A percentile compares a stretch with the other conserved stretches of the same genome.
Evolutionary conservation across 2,329 filamentous ascomycete species (phyloP).

Genomic region (Chalaropsis ovoidea): DNA sequence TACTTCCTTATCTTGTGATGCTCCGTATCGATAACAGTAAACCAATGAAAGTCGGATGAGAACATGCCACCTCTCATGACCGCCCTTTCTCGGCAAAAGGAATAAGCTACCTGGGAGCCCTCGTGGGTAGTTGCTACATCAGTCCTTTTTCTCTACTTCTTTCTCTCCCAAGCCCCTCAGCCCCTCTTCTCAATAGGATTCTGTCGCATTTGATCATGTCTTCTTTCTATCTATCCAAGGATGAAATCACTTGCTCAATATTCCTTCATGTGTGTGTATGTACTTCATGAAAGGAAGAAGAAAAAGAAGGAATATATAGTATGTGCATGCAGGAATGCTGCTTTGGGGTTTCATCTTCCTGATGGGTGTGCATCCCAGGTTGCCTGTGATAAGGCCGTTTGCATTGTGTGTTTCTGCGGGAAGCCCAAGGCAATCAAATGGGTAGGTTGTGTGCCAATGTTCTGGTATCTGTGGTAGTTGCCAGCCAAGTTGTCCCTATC

Average conservation of each 20-base stretch:
- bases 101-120: neutral
- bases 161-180: no score
- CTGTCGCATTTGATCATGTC: neutral
- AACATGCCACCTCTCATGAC: neutral
- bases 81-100: neutral
- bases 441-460: neutral
- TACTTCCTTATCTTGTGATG: neutral
- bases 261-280: neutral
- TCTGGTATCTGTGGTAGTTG: neutral
- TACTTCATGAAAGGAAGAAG: neutral
- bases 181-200: neutral
- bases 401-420: neutral
- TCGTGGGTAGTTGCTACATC: slow-evolving; percentile 2
- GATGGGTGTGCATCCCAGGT: neutral
- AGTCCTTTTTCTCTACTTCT: neutral
- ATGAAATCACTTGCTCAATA: neutral
- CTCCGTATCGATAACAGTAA: neutral
- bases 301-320: neutral
- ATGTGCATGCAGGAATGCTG: neutral
- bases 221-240: neutral
- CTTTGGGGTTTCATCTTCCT: neutral
- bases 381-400: neutral
- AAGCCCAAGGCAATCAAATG: neutral
- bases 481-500: neutral
- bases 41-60: neutral